Conservation (phyloP, 2,329 filamentous ascomycete species). For the Scytalidium lignicola region DNA sequence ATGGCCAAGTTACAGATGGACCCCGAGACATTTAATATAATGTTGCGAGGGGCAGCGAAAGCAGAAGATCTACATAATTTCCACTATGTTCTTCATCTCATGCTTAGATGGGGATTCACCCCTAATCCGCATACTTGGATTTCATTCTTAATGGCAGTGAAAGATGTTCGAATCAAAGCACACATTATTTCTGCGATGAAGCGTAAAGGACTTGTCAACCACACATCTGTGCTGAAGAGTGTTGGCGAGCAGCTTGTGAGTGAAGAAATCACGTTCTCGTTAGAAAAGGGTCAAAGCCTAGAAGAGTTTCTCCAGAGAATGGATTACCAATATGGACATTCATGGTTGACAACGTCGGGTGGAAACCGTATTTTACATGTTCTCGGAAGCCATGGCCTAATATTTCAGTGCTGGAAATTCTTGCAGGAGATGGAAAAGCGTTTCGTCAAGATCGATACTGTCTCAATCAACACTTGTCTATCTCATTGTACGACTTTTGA, state of each 20-base stretch:
- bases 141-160: constrained; percentile 27
- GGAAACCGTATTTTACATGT: constrained; percentile 33
- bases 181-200: constrained; percentile 18
- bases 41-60: constrained; percentile 33
- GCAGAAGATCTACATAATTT: constrained; percentile 34
- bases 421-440: constrained; percentile 18
- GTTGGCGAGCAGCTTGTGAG: constrained; percentile 12
- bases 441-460: constrained; percentile 8
- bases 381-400: constrained; percentile 17
- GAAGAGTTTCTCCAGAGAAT: constrained; percentile 33
- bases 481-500: constrained; percentile 13
- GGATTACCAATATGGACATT: constrained; percentile 27
- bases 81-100: constrained; percentile 30
- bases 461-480: constrained; percentile 17
- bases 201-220: constrained; percentile 15
- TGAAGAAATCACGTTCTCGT: constrained; percentile 11
- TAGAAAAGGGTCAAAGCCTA: constrained; percentile 27
- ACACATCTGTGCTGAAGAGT: constrained; percentile 8
- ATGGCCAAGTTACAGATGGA: constrained; percentile 26
- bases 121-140: constrained; percentile 39
- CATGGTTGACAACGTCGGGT: constrained; percentile 32
- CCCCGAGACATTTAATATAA: constrained; percentile 38
- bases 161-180: constrained; percentile 10
- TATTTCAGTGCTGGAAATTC: constrained; percentile 18
- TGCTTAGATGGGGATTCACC: constrained; percentile 31